Evolutionary conservation across 306 rosid genomes (phyloP), one percentile per base, ranked within the genome.

Genomic region (Gleditsia sinensis): DNA sequence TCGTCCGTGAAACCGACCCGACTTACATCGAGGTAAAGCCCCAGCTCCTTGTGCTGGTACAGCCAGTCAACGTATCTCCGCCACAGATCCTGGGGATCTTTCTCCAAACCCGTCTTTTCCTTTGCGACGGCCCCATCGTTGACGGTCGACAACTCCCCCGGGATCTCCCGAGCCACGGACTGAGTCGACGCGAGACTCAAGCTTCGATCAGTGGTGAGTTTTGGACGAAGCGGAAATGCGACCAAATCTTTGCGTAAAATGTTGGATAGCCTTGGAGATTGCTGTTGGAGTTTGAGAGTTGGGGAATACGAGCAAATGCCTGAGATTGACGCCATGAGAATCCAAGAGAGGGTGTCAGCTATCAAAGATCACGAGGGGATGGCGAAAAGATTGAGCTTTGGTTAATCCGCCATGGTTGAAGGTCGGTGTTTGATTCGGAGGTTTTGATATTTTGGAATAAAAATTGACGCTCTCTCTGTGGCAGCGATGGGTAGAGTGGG

Each of bases 1-100:
- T 90, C 97, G 6, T 88, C 99, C 3, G 87, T 71, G 67, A 94
- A 94, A 74, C 99, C 99, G 75, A 94, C 94, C 83, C 99, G 90
- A 42, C 99, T 94, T 33, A 92, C 96, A 40, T 94, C 99, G 37
- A 94, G 30, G 79, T 84, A 88, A 13, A 92, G 32, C 27, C 99
- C 97, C 2, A 94, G 72, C 14, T 92, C 95, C 80, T 92, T 94
- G 58, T 94, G 96, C 84, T 94, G 99, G 79, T 94, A 94, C 16
- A 94, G 78, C 99, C 93, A 92, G 24, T 90, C 97, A 32, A 87
- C 91, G 71, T 88, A 90, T 30, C 99, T 78, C 76, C 37, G 57
- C 99, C 99, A 94, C 49, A 94, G 82, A n/a, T 86, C 88, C 3
- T 20, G 69, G 0, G 89, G 96, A 20, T 91, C 97, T 61, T 90